A percentile compares a stretch with the other conserved stretches of the same genome.
These are phyloP conservation scores for Pelomyxa schiedti DNA, from an alignment of 78 protist genomes.

Conservation along the genomic window DNA sequence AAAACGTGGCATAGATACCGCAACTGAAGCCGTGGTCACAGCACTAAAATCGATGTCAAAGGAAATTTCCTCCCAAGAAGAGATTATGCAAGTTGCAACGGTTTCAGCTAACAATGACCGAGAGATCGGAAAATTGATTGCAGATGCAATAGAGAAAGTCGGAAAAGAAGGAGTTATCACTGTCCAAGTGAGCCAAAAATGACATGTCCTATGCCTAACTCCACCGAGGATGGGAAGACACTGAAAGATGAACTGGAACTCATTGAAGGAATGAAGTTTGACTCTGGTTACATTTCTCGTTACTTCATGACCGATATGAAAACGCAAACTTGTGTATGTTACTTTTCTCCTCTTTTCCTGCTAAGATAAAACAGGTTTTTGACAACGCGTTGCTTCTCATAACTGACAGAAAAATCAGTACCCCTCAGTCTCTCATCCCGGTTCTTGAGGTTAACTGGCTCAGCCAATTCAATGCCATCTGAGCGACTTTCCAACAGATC, in stretches of 20 bases:
- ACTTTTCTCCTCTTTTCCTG: neutral
- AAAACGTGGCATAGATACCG: constrained; percentile 85
- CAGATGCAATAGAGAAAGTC: constrained; percentile 94
- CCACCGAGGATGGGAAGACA: constrained; percentile 91
- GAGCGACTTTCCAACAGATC: too few species aligned
- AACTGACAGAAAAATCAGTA: constrained; percentile 58
- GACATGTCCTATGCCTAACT: neutral
- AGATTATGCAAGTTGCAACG: constrained; percentile 92
- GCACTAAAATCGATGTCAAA: constrained; percentile 62
- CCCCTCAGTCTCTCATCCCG: constrained; percentile 63
- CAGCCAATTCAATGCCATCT: too few species aligned
- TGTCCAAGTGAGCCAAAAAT: constrained; percentile 33
- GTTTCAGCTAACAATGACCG: constrained; percentile 97
- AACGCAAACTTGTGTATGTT: constrained; percentile 55
- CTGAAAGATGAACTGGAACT: constrained; percentile 86
- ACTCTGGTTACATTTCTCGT: constrained; percentile 93
- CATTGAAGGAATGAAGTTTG: constrained; percentile 96
- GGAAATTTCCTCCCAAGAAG: constrained; percentile 82
- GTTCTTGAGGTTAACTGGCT: too few species aligned
- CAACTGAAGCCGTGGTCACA: constrained; percentile 69
- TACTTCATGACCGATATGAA: constrained; percentile 88
- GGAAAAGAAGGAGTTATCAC: constrained; percentile 99
- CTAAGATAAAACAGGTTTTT: constrained; percentile 33
- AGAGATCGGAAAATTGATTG: constrained; percentile 89
- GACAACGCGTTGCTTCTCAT: constrained; percentile 76